phyloP scores from a whole-genome alignment of 1,139 yeast species.

The Yamadazyma blattariae region DNA sequence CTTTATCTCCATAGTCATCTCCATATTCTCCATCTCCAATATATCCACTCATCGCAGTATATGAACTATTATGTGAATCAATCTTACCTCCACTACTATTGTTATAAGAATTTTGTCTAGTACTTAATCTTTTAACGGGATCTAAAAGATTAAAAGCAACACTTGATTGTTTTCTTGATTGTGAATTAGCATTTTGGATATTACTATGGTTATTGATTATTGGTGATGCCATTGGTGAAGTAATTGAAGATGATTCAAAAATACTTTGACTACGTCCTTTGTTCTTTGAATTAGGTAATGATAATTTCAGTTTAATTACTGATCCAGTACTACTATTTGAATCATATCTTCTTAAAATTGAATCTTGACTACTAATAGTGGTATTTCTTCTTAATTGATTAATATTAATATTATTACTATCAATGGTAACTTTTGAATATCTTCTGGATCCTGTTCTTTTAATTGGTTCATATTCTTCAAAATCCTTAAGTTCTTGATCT shows the following conservation, averaged over 20 bases:
- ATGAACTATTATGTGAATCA: conserved; percentile 2
- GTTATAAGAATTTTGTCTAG: conserved; percentile 1
- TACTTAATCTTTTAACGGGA: not conserved
- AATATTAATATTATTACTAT: not conserved
- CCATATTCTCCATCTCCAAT: conserved; percentile 2
- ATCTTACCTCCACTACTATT: too few species aligned
- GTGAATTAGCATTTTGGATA: not conserved
- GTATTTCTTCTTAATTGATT: not conserved
- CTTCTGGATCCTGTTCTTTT: not conserved
- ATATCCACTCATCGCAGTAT: conserved; percentile 6
- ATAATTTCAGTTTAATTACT: conserved; percentile 9
- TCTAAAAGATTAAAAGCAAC: conserved; percentile 5
- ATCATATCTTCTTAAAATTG: not conserved
- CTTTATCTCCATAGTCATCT: not conserved
- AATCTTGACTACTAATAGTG: conserved; percentile 1
- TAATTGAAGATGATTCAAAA: too few species aligned
- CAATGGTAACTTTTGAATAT: not conserved
- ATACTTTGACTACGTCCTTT: not conserved
- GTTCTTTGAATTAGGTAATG: not conserved
- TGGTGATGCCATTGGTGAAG: too few species aligned
- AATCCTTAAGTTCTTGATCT: not conserved
- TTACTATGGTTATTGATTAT: too few species aligned
- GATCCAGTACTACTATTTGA: conserved; percentile 8
- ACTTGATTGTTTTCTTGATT: conserved; percentile 4
- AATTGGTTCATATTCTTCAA: conserved; percentile 1